Percentiles rank a stretch among this genome's conserved stretches.
phyloP scores from a whole-genome alignment of 139 green algal genomes.

The Deuterostichococcus epilithicus region DNA sequence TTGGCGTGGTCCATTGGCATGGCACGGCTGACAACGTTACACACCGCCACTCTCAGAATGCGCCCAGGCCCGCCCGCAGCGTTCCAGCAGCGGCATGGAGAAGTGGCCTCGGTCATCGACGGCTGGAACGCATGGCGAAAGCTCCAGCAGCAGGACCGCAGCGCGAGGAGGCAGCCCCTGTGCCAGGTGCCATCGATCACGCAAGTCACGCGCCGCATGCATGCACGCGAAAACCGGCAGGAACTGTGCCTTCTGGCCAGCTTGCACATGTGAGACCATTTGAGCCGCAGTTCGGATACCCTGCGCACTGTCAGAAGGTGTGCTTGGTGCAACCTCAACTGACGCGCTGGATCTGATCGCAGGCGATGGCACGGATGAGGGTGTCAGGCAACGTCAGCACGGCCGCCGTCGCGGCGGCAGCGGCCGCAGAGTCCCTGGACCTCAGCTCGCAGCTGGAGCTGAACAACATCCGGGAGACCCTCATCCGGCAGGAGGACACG shows the following conservation, averaged over 20 bases:
- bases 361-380: background rate
- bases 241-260: too few relatives aligned
- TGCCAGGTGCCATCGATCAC: too few relatives aligned
- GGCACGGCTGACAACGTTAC: background rate
- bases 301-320: too few relatives aligned
- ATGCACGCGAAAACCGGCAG: too few relatives aligned
- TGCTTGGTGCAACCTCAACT: too few relatives aligned
- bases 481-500: conserved; percentile 94
- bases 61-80: too few relatives aligned
- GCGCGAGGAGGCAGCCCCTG: background rate
- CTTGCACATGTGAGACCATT: too few relatives aligned
- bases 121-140: background rate
- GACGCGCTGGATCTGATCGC: too few relatives aligned
- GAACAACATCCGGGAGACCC: conserved; percentile 72
- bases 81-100: background rate
- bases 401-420: background rate
- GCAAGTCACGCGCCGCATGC: too few relatives aligned
- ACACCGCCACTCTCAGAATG: background rate
- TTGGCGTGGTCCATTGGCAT: too few relatives aligned
- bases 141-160: background rate
- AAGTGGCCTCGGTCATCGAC: background rate
- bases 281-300: too few relatives aligned
- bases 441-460: conserved; percentile 55
- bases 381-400: background rate
- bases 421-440: conserved; percentile 19